phyloP scores from a whole-genome alignment of 352 stramenopile species.

The Globisporangium nunn region DNA sequence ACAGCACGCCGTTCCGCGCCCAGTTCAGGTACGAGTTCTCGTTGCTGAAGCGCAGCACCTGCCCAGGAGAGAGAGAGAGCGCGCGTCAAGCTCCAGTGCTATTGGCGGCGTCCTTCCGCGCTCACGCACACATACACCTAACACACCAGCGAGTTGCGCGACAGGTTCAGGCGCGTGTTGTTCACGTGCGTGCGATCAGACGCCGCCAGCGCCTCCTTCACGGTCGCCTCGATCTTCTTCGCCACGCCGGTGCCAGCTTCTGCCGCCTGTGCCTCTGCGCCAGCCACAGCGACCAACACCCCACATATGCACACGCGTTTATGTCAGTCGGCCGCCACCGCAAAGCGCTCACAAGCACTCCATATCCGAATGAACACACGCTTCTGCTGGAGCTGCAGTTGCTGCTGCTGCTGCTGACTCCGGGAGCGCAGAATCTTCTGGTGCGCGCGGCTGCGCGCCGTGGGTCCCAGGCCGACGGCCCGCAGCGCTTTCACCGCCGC shows the following conservation, averaged over 20 bases:
- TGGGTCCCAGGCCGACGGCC: constrained; percentile 16
- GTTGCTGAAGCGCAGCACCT: constrained; percentile 82
- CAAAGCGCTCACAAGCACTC: no score
- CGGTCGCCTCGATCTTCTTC: neutral
- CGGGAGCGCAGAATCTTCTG: constrained; percentile 16
- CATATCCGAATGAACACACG: neutral
- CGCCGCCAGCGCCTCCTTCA: constrained; percentile 17
- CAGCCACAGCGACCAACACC: neutral
- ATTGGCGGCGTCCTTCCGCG: no score
- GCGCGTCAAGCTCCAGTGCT: neutral
- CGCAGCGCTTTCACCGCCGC: constrained; percentile 21
- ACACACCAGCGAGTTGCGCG: constrained; percentile 25
- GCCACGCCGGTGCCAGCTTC: neutral
- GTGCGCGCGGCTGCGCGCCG: constrained; percentile 18
- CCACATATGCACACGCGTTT: neutral
- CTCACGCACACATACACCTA: neutral
- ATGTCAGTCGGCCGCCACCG: neutral
- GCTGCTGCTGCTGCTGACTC: constrained; percentile 7
- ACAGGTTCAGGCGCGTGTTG: constrained; percentile 25
- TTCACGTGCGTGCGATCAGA: constrained; percentile 27
- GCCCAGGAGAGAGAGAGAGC: neutral
- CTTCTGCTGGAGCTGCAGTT: neutral
- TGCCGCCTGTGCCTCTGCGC: neutral
- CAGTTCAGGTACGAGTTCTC: constrained; percentile 88
- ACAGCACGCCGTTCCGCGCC: constrained; percentile 79